Base-by-base conservation (phyloP, 768 basidiomycete species). In the Agrocybe pediades region DNA sequence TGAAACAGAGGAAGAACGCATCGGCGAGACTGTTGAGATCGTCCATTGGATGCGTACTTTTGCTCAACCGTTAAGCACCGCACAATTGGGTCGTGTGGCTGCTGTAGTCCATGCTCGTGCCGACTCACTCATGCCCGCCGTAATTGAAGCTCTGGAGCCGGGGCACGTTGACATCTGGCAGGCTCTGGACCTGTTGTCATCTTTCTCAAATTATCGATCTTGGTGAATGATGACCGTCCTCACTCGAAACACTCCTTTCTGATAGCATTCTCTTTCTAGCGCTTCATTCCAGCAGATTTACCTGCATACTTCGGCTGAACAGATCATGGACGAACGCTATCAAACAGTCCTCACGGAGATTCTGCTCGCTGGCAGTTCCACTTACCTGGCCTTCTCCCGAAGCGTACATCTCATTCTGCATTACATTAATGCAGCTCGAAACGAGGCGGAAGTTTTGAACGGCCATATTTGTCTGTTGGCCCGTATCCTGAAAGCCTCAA, bases 11-110 rank as follows among this genome's bases (percentile, higher is more conserved):
- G 48, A 49, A 2, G 68, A 67, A 21, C 66, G 78, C 40, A 70
- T 67, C 44, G 56, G 62, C 1, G 59, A 71, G 24, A 85, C 85
- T 0, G 82, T 73, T 41, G 82, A 84, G 46, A 70, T 90, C 0
- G 71, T 89, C n/a, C 86, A 88, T 58, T 84, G 80, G 79, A 53
- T 86, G 26, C 82, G 87, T 30, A 67, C 88, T 1, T 60, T 75
- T 1, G 72, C 73, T 13, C 62, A 66, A 23, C 60, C 67, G 1
- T 58, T 81, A 3, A 59, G 63, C 13, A 11, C 68, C 1, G 55
- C 59, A 0, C 75, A 84, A 43, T 62, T 86, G 17, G 62, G 56
- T 19, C 75, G 77, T 6, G 62, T 87, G 1, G 62, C 72, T 0
- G 50, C 51, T 1, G 64, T 76, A 0, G 56, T 88, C 24, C 58